Conservation (phyloP, 371 early-diverging fungal species). For the Chytridiales sp. region DNA sequence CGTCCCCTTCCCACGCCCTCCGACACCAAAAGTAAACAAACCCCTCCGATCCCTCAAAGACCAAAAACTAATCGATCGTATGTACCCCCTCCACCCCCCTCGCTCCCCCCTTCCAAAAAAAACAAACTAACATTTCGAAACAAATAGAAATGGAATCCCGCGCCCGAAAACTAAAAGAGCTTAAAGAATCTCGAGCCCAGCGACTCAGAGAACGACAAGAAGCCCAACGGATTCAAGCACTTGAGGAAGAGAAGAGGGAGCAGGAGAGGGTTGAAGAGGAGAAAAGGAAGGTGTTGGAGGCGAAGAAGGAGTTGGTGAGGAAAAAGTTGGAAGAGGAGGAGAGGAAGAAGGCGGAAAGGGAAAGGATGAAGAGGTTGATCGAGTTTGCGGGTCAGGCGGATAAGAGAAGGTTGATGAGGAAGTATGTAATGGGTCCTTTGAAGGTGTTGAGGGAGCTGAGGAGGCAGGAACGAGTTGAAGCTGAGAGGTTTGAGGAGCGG, state of each 20-base stretch:
- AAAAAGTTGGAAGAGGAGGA: constrained; percentile 13
- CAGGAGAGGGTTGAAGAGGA: constrained; percentile 1
- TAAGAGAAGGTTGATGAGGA: too few relatives aligned
- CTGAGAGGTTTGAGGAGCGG: too few relatives aligned
- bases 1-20: too few relatives aligned
- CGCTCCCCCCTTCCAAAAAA: background rate
- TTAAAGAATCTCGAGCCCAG: constrained; percentile 4
- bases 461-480: too few relatives aligned
- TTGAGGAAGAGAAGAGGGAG: constrained; percentile 4
- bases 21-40: too few relatives aligned
- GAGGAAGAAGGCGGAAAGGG: too few relatives aligned
- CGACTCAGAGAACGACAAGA: constrained; percentile 4
- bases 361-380: too few relatives aligned
- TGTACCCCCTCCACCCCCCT: background rate
- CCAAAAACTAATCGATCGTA: background rate
- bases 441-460: too few relatives aligned
- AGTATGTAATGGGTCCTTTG: too few relatives aligned
- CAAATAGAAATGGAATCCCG: background rate
- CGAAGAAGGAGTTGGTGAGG: constrained; percentile 3
- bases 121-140: background rate
- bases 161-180: background rate
- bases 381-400: too few relatives aligned
- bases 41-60: too few relatives aligned
- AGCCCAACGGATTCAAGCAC: constrained; percentile 6
- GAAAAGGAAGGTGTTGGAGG: background rate